Conservation (phyloP, 768 basidiomycete genomes). For the Boletellus emodensis region DNA sequence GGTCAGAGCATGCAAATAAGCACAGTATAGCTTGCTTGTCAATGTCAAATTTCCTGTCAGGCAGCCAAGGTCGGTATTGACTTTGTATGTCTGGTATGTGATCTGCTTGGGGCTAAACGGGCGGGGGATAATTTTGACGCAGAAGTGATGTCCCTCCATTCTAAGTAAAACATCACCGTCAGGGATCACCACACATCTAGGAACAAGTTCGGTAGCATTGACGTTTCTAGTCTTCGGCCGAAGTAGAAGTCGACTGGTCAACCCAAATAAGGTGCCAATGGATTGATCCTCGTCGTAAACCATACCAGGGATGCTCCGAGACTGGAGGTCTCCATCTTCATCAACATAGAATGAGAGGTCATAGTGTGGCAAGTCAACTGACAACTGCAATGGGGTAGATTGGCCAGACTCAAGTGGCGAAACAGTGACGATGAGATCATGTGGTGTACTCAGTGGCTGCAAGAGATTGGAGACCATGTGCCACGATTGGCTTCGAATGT, state of each 20-base stretch:
- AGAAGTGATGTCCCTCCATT: conserved; percentile 3
- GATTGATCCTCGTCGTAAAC: conserved; percentile 36
- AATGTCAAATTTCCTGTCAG: conserved; percentile 21
- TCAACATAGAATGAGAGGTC: conserved; percentile 37
- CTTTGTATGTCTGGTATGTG: not conserved
- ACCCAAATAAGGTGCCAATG: conserved; percentile 39
- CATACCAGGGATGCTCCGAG: conserved; percentile 35
- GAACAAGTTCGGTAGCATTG: not conserved
- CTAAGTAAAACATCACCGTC: conserved; percentile 1
- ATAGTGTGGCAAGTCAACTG: conserved; percentile 34
- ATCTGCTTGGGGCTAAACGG: not conserved
- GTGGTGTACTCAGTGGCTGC: not conserved
- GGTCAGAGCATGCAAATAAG: conserved; percentile 41
- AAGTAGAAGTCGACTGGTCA: conserved; percentile 33
- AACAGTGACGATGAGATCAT: not conserved
- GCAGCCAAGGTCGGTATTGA: conserved; percentile 24
- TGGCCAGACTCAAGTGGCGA: no score
- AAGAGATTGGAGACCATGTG: conserved; percentile 10
- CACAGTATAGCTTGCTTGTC: conserved; percentile 29
- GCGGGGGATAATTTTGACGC: not conserved
- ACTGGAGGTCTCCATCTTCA: conserved; percentile 29
- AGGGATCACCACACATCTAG: conserved; percentile 12
- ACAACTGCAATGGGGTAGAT: not conserved
- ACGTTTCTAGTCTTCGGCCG: conserved; percentile 10
- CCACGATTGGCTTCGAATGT: conserved; percentile 16